A percentile compares a stretch with the other conserved stretches of the same genome.
Conservation (phyloP, 768 basidiomycete species). For the Collybiopsis luxurians region DNA sequence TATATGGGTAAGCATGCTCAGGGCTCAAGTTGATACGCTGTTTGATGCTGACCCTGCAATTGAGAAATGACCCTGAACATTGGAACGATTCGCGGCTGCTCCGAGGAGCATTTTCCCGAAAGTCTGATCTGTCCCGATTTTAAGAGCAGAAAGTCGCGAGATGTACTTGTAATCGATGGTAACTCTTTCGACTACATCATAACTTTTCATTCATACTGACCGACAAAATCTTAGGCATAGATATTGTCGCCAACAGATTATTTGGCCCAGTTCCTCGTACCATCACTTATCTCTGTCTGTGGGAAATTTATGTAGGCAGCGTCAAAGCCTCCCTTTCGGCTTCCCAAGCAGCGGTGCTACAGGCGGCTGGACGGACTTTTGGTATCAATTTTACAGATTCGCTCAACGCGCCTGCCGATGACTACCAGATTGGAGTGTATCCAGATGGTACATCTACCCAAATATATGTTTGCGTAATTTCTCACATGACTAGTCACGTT, state of each 20-base stretch:
- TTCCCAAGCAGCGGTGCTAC: constrained; percentile 47
- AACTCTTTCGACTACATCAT: constrained; percentile 6
- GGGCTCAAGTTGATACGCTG: constrained; percentile 1
- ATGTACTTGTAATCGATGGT: constrained; percentile 53
- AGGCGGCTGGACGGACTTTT: constrained; percentile 56
- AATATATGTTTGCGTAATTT: not conserved
- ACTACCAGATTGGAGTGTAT: constrained; percentile 57
- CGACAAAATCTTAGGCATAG: constrained; percentile 50
- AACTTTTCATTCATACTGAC: not conserved
- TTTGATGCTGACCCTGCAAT: constrained; percentile 5
- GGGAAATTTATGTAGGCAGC: constrained; percentile 79
- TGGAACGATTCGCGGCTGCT: constrained; percentile 52
- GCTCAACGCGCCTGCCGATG: constrained; percentile 76
- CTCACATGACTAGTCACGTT: constrained; percentile 66
- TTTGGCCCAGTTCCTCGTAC: constrained; percentile 88
- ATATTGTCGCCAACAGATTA: constrained; percentile 79
- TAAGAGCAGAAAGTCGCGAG: constrained; percentile 15
- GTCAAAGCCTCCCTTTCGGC: constrained; percentile 58
- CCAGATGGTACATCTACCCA: constrained; percentile 52
- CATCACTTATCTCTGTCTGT: constrained; percentile 86
- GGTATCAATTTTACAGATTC: constrained; percentile 69
- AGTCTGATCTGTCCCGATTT: constrained; percentile 27
- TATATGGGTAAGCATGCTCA: constrained; percentile 68
- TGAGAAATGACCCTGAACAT: constrained; percentile 80
- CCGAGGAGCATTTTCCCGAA: constrained; percentile 47